Evolutionary conservation across 441 rosid species (phyloP), one percentile per base, ranked within the genome.

Genomic region (Gossypium gossypioides): DNA sequence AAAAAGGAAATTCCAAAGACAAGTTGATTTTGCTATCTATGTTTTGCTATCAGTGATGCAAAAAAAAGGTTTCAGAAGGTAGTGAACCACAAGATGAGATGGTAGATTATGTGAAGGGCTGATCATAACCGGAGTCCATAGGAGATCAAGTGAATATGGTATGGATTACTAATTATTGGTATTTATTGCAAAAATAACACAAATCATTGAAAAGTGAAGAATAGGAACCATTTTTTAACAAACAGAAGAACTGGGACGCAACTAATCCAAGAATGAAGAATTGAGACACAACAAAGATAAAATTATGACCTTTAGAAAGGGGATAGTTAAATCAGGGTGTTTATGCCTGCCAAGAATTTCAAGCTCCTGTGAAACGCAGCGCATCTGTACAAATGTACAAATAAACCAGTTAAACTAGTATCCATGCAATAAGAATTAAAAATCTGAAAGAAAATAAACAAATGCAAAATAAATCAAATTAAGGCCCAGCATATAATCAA

Each of bases 281-380:
- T 67, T 48, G 57, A 25, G 24, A 68, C 8, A 1, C 22, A 48
- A 19, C 16, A 51, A 51, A 51, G 40, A 27, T 68, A 68, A 46
- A 42, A 27, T 9, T 68, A 50, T 16, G 25, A 94, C 99, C 99
- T 95, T 95, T 60, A 95, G 67, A 83, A 95, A 92, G 72, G 97
- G 88, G 78, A 85, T 64, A 75, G 94, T 95, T 77, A 95, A 83
- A 78, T 88, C 88, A 56, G 99, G 96, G 82, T 92, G 97, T 69
- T 87, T 93, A 81, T 91, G 91, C 83, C 97, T 85, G 69, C 96
- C 89, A 79, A 95, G 93, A 74, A 95, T 92, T 84, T 95, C 97
- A 21, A 95, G 93, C 69, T 92, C 97, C 74, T 80, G 85, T 44
- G 98, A 87, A 67, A 87, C 91, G 76, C 86, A 81, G 60, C 79